Conservation (phyloP, 768 basidiomycete genomes). For the Mycena galopus region DNA sequence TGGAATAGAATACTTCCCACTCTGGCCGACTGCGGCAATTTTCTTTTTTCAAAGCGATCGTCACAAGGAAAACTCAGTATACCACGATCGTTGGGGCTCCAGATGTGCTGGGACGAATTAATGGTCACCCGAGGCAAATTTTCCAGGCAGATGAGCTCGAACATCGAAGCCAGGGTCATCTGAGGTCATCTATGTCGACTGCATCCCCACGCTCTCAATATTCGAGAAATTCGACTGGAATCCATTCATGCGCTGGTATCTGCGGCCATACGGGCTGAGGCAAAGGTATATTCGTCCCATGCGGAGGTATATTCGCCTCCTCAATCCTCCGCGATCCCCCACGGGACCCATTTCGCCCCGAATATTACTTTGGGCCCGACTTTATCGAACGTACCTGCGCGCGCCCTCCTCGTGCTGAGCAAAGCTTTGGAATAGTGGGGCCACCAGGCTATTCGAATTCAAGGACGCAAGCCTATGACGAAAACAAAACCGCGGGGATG, state of each 20-base stretch:
- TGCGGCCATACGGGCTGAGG: not conserved
- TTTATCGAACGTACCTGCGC: too few relatives aligned
- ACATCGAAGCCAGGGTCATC: not conserved
- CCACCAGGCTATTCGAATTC: too few relatives aligned
- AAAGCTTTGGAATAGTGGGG: not conserved
- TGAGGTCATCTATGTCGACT: not conserved
- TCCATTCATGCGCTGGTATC: not conserved
- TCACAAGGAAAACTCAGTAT: too few relatives aligned
- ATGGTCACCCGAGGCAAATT: too few relatives aligned
- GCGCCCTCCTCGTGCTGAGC: not conserved
- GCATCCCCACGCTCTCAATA: not conserved
- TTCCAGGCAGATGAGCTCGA: not conserved
- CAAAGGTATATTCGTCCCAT: not conserved
- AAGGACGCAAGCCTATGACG: not conserved
- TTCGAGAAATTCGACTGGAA: not conserved
- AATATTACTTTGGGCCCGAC: not conserved
- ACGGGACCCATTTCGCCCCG: not conserved
- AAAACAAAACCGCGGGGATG: not conserved
- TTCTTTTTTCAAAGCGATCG: not conserved
- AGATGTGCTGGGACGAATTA: too few relatives aligned
- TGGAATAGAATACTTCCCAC: not conserved
- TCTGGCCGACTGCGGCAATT: not conserved
- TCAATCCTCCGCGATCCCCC: not conserved
- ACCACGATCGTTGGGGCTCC: too few relatives aligned
- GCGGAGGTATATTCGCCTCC: not conserved